phyloP scores from a whole-genome alignment of 164 flowering plant genomes.

The Annona squamosa region DNA sequence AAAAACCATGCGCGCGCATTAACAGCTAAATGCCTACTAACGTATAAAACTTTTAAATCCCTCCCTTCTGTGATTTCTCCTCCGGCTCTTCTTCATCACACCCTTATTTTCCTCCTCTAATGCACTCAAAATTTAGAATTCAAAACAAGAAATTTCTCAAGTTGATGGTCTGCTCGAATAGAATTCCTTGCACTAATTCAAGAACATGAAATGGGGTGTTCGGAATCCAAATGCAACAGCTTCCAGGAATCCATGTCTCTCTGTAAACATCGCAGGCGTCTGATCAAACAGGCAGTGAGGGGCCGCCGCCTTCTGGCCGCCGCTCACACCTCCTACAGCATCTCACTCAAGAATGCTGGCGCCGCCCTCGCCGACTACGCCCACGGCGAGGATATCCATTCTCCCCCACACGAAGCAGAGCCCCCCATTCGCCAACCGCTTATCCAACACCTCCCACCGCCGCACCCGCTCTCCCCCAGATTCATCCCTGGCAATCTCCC shows the following conservation, averaged over 20 bases:
- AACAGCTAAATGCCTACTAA: no score
- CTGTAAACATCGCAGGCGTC: conserved; percentile 66
- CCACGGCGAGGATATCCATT: conserved; percentile 48
- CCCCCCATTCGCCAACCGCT: background rate
- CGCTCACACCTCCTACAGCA: conserved; percentile 60
- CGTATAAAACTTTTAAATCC: background rate
- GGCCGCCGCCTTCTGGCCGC: conserved; percentile 73
- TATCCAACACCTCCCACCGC: conserved; percentile 22
- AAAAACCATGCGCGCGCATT: no score
- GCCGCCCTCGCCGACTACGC: conserved; percentile 80
- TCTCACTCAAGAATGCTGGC: conserved; percentile 69
- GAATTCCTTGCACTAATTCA: background rate
- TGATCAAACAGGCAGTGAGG: conserved; percentile 66
- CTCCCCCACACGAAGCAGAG: background rate
- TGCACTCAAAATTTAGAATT: background rate
- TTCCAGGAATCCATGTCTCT: conserved; percentile 77
- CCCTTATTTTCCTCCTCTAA: background rate
- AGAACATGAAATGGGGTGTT: conserved; percentile 63
- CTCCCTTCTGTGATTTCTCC: background rate
- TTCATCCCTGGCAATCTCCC: conserved; percentile 25
- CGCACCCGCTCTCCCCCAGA: conserved; percentile 47
- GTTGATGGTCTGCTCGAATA: background rate
- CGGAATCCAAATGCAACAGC: conserved; percentile 67
- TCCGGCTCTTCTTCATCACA: background rate
- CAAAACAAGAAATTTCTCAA: background rate